A percentile compares a stretch with the other conserved stretches of the same genome.
These are phyloP conservation scores for Xylariaceae sp. DNA, from an alignment of 2,329 filamentous ascomycete genomes.

Conservation along the genomic window DNA sequence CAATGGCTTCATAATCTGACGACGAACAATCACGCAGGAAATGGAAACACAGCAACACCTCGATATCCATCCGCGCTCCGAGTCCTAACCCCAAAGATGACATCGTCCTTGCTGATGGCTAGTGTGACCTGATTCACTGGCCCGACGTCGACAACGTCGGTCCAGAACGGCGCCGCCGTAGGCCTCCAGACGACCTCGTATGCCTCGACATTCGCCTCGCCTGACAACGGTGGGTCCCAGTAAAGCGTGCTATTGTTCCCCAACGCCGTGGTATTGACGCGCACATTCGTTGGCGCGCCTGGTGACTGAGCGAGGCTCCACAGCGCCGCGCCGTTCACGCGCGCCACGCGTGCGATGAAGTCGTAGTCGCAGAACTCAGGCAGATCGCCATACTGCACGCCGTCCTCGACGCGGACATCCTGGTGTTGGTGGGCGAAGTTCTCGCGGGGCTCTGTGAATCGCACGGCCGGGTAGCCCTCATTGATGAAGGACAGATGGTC, in stretches of 20 bases:
- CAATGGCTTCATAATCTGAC: not conserved
- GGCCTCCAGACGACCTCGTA: constrained; percentile 56
- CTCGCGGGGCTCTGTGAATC: constrained; percentile 57
- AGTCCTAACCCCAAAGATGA: constrained; percentile 52
- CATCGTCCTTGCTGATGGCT: constrained; percentile 53
- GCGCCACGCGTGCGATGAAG: constrained; percentile 49
- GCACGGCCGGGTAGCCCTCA: constrained; percentile 50
- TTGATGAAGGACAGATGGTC: constrained; percentile 54
- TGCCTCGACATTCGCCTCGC: constrained; percentile 35
- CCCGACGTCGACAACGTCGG: constrained; percentile 46
- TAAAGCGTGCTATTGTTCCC: constrained; percentile 48
- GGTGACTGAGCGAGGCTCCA: constrained; percentile 52
- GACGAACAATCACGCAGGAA: constrained; percentile 18
- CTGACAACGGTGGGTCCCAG: constrained; percentile 42
- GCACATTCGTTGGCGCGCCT: constrained; percentile 46
- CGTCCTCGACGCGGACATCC: constrained; percentile 43
- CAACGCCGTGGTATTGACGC: constrained; percentile 42
- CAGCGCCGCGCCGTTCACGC: constrained; percentile 51
- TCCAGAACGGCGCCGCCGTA: constrained; percentile 48
- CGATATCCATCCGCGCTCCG: constrained; percentile 26
- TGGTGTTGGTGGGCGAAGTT: constrained; percentile 57
- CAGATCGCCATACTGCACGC: constrained; percentile 52
- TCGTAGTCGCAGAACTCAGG: constrained; percentile 55
- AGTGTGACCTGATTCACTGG: constrained; percentile 43
- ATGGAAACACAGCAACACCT: constrained; percentile 32